Percentiles rank a stretch among this genome's conserved stretches.
phyloP scores from a whole-genome alignment of 768 basidiomycete species.

The Phanerodontia chrysosporium region DNA sequence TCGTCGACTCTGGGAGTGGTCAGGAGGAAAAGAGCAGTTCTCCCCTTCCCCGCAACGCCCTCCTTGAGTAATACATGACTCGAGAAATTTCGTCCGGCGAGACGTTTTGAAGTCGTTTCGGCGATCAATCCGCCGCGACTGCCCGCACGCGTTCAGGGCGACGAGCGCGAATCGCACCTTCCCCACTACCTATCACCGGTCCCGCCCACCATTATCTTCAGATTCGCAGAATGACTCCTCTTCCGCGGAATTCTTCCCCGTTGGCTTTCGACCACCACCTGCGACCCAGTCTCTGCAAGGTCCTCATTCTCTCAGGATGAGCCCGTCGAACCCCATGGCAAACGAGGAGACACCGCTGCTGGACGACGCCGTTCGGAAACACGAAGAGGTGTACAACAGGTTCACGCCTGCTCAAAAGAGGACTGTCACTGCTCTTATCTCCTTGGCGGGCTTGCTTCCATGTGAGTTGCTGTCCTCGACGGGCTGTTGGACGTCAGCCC shows the following conservation, averaged over 20 bases:
- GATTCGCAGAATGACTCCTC: background rate
- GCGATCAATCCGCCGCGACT: background rate
- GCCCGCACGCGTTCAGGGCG: background rate
- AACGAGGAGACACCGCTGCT: conserved; percentile 28
- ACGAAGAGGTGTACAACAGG: conserved; percentile 47
- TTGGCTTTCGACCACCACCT: background rate
- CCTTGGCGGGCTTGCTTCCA: conserved; percentile 59
- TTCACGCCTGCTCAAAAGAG: conserved; percentile 51
- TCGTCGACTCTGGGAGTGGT: background rate
- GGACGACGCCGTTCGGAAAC: conserved; percentile 9
- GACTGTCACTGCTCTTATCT: conserved; percentile 52
- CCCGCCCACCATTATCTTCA: background rate
- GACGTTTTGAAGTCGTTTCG: background rate
- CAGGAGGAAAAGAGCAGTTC: background rate
- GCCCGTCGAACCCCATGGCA: conserved; percentile 12
- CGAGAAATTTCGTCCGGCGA: background rate
- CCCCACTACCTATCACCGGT: background rate
- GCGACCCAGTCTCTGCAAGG: background rate
- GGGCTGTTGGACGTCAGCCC: background rate
- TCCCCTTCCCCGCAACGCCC: background rate
- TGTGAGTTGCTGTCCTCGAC: conserved; percentile 34
- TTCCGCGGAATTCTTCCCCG: background rate
- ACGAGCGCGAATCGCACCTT: background rate
- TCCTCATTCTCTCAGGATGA: background rate
- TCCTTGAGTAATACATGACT: background rate